Conservation (phyloP, 169 alveolate species). For the Eimeria brunetti region DNA sequence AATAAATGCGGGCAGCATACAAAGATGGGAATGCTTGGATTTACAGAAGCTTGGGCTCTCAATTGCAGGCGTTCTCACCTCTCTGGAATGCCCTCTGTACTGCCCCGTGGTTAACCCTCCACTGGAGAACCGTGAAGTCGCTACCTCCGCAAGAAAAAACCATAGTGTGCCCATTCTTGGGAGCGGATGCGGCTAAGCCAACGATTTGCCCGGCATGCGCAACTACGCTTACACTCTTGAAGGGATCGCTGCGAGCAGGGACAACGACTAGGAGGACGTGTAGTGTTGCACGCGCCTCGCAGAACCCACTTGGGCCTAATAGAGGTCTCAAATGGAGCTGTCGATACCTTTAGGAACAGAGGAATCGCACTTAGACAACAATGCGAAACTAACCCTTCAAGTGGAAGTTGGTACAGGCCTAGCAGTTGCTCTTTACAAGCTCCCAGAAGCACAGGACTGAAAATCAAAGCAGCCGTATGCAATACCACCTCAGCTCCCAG, state of each 20-base stretch:
- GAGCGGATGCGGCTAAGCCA: constrained; percentile 38
- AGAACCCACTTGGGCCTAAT: not conserved
- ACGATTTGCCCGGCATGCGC: constrained; percentile 64
- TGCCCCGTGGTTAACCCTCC: constrained; percentile 89
- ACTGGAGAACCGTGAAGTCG: constrained; percentile 92
- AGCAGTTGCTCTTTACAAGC: constrained; percentile 59
- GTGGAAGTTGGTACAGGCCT: constrained; percentile 31
- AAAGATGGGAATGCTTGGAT: not conserved
- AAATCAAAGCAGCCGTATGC: not conserved
- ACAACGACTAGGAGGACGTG: not conserved
- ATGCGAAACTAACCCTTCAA: constrained; percentile 35
- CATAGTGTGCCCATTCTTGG: constrained; percentile 84
- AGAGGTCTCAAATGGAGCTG: not conserved
- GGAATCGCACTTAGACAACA: not conserved
- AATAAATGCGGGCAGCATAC: not conserved
- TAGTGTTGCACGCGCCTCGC: not conserved
- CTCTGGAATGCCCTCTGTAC: constrained; percentile 4
- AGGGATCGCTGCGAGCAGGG: constrained; percentile 22
- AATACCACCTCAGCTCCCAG: not conserved
- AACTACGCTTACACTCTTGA: constrained; percentile 27
- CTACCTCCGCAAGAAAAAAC: constrained; percentile 93
- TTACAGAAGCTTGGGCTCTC: not conserved
- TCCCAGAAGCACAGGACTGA: constrained; percentile 46
- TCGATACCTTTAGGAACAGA: not conserved
- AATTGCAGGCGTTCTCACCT: not conserved